Percentiles rank a stretch among this genome's conserved stretches.
phyloP scores from a whole-genome alignment of 192 early-diverging fungal species.

The Polychytrium aggregatum region DNA sequence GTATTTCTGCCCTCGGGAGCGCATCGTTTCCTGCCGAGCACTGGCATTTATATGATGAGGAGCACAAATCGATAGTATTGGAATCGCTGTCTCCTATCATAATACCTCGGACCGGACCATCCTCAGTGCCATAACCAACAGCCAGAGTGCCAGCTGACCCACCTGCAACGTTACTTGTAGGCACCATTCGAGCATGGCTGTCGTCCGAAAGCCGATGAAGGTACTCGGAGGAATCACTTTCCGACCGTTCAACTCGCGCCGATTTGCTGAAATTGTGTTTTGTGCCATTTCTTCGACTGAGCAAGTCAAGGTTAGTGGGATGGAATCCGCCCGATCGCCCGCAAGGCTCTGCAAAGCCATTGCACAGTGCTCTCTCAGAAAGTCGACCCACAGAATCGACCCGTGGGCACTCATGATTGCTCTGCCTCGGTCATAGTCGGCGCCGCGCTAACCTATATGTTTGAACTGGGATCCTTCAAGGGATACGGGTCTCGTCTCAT shows the following conservation, averaged over 20 bases:
- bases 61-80: too few relatives aligned
- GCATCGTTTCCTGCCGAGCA: neutral
- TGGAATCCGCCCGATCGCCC: neutral
- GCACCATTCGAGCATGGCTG: slow-evolving; percentile 77
- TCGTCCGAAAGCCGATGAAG: slow-evolving; percentile 51
- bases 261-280: slow-evolving; percentile 99
- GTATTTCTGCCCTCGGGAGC: neutral
- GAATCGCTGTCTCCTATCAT: too few relatives aligned
- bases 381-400: too few relatives aligned
- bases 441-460: neutral
- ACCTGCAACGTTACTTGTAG: slow-evolving; percentile 19
- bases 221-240: slow-evolving; percentile 94
- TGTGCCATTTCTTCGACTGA: slow-evolving; percentile 83
- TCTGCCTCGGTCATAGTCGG: too few relatives aligned
- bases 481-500: slow-evolving; percentile 96
- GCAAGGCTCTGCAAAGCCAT: too few relatives aligned
- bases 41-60: too few relatives aligned
- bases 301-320: slow-evolving; percentile 68
- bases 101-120: neutral
- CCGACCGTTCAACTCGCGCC: slow-evolving; percentile 72
- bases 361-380: too few relatives aligned
- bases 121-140: neutral
- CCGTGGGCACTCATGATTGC: too few relatives aligned
- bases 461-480: too few relatives aligned
- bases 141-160: too few relatives aligned